phyloP scores from a whole-genome alignment of 345 rosid genomes.

The Kernera saxatilis region DNA sequence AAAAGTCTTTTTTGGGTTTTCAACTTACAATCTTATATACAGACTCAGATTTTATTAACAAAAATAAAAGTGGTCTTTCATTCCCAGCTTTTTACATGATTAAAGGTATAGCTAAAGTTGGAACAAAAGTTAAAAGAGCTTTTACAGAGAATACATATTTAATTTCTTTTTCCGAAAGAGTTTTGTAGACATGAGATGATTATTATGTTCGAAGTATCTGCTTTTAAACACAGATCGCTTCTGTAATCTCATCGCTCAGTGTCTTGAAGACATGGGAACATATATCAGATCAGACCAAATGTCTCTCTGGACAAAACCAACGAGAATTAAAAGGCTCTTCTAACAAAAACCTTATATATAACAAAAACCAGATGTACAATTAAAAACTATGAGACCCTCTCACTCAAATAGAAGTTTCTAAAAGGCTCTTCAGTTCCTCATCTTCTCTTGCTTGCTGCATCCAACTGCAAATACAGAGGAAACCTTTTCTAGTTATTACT shows the following conservation, averaged over 20 bases:
- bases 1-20: slow-evolving; percentile 12
- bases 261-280: neutral
- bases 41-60: neutral
- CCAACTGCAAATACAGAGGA: slow-evolving; percentile 23
- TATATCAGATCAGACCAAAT: slow-evolving; percentile 12
- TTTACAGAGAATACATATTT: slow-evolving; percentile 15
- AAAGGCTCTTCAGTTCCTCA: slow-evolving; percentile 15
- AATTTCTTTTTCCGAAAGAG: neutral
- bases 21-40: slow-evolving; percentile 3
- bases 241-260: slow-evolving; percentile 7
- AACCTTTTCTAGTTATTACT: neutral
- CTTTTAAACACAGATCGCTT: neutral
- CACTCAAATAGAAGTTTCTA: neutral
- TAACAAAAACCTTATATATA: slow-evolving; percentile 23
- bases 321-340: too few species aligned
- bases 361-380: slow-evolving; percentile 28
- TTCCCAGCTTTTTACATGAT: slow-evolving; percentile 20
- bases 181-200: slow-evolving; percentile 12
- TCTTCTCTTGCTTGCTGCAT: slow-evolving; percentile 29
- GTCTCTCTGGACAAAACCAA: slow-evolving; percentile 16
- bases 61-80: neutral
- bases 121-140: slow-evolving; percentile 18
- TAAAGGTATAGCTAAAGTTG: slow-evolving; percentile 21
- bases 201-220: neutral
- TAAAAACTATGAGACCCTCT: slow-evolving; percentile 1